phyloP scores from a whole-genome alignment of 495 filamentous ascomycete species.

The Neurospora hispaniola region DNA sequence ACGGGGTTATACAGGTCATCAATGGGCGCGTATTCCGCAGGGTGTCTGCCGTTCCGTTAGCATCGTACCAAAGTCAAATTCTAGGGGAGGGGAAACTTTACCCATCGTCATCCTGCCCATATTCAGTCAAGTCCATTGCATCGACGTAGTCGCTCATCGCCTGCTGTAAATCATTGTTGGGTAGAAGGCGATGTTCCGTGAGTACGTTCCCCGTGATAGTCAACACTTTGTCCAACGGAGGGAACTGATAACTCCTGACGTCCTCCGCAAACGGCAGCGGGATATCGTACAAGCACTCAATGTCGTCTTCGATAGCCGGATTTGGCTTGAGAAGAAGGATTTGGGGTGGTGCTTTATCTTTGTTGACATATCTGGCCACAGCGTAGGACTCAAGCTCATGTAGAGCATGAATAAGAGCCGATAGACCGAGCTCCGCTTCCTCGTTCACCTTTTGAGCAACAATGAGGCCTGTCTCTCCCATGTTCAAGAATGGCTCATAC shows the following conservation, averaged over 20 bases:
- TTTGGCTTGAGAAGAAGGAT: constrained; percentile 77
- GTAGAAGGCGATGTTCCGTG: constrained; percentile 78
- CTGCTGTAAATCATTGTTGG: constrained; percentile 56
- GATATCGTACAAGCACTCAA: constrained; percentile 82
- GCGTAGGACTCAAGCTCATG: constrained; percentile 81
- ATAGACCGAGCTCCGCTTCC: constrained; percentile 69
- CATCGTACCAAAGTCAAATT: background rate
- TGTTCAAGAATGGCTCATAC: constrained; percentile 78
- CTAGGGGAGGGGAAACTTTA: constrained; percentile 16
- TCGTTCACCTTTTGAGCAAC: constrained; percentile 63
- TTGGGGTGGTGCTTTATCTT: constrained; percentile 64
- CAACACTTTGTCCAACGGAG: constrained; percentile 76
- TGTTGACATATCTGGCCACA: constrained; percentile 73
- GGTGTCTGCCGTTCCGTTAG: constrained; percentile 43
- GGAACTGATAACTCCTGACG: constrained; percentile 77
- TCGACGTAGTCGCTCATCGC: constrained; percentile 91
- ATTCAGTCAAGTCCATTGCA: constrained; percentile 74
- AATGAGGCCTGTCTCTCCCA: constrained; percentile 66
- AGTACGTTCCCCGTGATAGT: constrained; percentile 82
- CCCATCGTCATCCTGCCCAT: constrained; percentile 56
- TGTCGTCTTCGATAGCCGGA: constrained; percentile 65
- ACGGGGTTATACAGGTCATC: constrained; percentile 86
- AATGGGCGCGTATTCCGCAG: constrained; percentile 60
- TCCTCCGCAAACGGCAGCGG: constrained; percentile 95
- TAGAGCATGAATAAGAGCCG: constrained; percentile 81